Conservation (phyloP, 176 grass and related monocot species). For the Sorghum bicolor region DNA sequence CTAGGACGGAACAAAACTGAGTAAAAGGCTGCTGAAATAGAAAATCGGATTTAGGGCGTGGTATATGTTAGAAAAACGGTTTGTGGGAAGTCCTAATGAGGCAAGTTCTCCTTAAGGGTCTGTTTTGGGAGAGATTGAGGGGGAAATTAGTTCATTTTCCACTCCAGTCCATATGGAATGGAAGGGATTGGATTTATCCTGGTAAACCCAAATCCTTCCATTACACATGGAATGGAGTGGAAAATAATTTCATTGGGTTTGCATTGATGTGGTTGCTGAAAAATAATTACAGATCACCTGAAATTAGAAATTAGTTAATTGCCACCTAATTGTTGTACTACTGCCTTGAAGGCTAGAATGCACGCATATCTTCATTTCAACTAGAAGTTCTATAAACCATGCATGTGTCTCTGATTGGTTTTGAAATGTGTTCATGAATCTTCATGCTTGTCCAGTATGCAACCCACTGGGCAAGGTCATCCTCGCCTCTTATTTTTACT, state of each 20-base stretch:
- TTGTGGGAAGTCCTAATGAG: too few relatives aligned
- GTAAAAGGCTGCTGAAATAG: not conserved
- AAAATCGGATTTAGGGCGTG: not conserved
- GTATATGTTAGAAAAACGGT: not conserved
- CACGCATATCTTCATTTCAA: not conserved
- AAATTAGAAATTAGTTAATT: not conserved
- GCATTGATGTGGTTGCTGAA: constrained; percentile 5
- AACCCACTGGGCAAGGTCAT: not conserved
- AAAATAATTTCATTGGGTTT: not conserved
- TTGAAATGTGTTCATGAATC: not conserved
- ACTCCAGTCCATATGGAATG: not conserved
- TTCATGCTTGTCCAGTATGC: not conserved
- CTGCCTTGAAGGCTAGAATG: not conserved
- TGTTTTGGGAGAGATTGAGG: too few relatives aligned
- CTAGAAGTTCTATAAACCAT: not conserved
- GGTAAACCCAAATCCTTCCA: not conserved
- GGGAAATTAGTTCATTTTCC: too few relatives aligned
- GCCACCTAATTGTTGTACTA: not conserved
- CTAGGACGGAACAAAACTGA: not conserved
- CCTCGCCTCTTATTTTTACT: not conserved
- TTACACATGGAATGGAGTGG: not conserved
- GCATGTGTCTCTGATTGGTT: not conserved
- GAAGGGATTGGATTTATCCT: not conserved
- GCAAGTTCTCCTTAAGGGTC: too few relatives aligned
- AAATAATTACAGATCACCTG: not conserved